A percentile compares a stretch with the other conserved stretches of the same genome.
Evolutionary conservation across 1,284 basidiomycete genomes (phyloP).

Genomic region (Moesziomyces antarcticus): DNA sequence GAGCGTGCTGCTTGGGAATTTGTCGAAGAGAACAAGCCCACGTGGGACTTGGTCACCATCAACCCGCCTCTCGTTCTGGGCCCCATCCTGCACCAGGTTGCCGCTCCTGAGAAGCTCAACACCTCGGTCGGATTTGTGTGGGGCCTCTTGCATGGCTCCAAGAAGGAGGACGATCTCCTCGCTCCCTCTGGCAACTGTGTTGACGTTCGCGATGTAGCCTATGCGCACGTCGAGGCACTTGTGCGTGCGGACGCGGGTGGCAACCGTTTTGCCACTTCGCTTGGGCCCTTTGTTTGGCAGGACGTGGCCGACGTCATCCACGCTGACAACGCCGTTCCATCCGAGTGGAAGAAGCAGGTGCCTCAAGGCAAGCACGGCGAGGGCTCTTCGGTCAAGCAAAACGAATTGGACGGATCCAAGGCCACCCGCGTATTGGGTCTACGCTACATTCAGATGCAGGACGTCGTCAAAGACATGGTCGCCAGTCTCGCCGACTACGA

Average conservation of each 20-base stretch:
- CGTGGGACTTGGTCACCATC: constrained; percentile 53
- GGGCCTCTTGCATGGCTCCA: constrained; percentile 68
- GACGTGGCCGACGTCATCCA: constrained; percentile 57
- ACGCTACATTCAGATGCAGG: constrained; percentile 70
- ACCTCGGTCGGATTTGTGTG: constrained; percentile 70
- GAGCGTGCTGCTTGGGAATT: constrained; percentile 72
- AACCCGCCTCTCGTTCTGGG: constrained; percentile 66
- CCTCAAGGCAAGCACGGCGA: constrained; percentile 54
- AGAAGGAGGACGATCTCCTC: constrained; percentile 62
- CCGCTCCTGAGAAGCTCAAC: constrained; percentile 71
- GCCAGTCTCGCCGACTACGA: constrained; percentile 53
- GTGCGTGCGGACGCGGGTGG: constrained; percentile 73
- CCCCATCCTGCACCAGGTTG: constrained; percentile 72
- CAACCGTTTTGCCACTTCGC: constrained; percentile 71
- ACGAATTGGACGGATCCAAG: constrained; percentile 67
- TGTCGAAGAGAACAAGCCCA: constrained; percentile 43
- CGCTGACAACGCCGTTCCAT: constrained; percentile 41
- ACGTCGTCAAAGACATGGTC: constrained; percentile 61
- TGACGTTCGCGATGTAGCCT: constrained; percentile 76
- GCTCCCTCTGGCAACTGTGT: constrained; percentile 71
- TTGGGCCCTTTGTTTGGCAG: constrained; percentile 44
- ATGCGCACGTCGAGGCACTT: constrained; percentile 74
- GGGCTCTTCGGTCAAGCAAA: constrained; percentile 48
- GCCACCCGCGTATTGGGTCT: constrained; percentile 71
- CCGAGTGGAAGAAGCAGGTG: constrained; percentile 51